Conservation (phyloP, 495 filamentous ascomycete species). For the Talaromyces nanjingensis region DNA sequence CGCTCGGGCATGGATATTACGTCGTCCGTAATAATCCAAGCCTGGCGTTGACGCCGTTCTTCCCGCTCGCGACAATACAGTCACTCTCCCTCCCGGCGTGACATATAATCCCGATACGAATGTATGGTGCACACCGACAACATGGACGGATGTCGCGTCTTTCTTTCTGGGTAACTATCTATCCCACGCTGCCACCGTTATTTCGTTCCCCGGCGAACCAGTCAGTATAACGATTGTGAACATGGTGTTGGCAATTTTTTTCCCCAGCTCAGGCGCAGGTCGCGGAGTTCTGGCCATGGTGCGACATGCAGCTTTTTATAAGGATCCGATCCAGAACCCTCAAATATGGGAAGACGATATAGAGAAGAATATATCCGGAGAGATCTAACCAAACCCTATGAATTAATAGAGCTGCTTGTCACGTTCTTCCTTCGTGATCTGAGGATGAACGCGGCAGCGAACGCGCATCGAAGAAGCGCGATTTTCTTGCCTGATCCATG, state of each 20-base stretch:
- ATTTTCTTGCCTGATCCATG: too few relatives aligned
- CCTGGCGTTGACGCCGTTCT: too few relatives aligned
- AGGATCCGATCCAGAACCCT: conserved; percentile 20
- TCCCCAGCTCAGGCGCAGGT: conserved; percentile 25
- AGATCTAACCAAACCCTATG: too few relatives aligned
- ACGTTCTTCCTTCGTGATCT: too few relatives aligned
- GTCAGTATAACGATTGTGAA: conserved; percentile 19
- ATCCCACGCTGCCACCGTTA: conserved; percentile 36
- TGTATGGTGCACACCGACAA: conserved; percentile 15
- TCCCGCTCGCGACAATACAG: not conserved
- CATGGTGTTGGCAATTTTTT: conserved; percentile 20
- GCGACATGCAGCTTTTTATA: conserved; percentile 17
- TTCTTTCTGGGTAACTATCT: conserved; percentile 40
- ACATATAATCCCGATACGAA: conserved; percentile 9
- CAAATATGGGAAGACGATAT: too few relatives aligned
- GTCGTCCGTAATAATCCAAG: too few relatives aligned
- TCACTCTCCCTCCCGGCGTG: conserved; percentile 7
- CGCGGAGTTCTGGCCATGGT: conserved; percentile 23
- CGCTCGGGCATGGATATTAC: too few relatives aligned
- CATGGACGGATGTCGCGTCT: conserved; percentile 27
- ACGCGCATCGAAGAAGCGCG: too few relatives aligned
- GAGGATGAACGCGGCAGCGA: too few relatives aligned
- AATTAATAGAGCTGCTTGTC: too few relatives aligned
- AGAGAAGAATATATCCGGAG: too few relatives aligned
- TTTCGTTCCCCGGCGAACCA: conserved; percentile 31